A percentile compares a stretch with the other conserved stretches of the same genome.
These are phyloP conservation scores for Penicillium digitatum DNA, from an alignment of 2,329 filamentous ascomycete species.

Conservation along the genomic window DNA sequence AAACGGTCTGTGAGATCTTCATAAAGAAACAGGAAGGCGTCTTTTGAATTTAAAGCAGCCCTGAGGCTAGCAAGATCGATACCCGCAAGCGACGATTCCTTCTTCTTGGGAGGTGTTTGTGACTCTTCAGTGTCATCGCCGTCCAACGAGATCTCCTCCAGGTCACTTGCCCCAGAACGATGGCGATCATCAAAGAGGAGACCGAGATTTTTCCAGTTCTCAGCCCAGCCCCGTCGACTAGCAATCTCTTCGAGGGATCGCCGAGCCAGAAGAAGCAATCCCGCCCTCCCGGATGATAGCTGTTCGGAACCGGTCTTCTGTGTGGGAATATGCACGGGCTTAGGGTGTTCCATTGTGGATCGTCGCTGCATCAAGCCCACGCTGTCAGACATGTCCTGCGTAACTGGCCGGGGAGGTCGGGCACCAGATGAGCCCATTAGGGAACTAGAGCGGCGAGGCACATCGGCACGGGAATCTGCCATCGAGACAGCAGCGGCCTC, in stretches of 20 bases:
- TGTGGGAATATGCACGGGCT: conserved; percentile 40
- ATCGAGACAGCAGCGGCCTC: conserved; percentile 20
- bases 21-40: conserved; percentile 64
- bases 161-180: conserved; percentile 25
- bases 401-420: conserved; percentile 24
- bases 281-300: conserved; percentile 74
- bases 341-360: conserved; percentile 41
- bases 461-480: conserved; percentile 26
- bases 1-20: conserved; percentile 80
- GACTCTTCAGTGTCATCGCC: conserved; percentile 21
- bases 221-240: conserved; percentile 66
- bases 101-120: conserved; percentile 14
- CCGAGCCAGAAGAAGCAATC: conserved; percentile 74
- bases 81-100: conserved; percentile 39
- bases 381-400: conserved; percentile 32
- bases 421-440: conserved; percentile 20
- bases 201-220: conserved; percentile 65
- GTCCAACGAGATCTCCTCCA: conserved; percentile 38
- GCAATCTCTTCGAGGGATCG: conserved; percentile 74
- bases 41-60: conserved; percentile 58
- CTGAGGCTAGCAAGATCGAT: conserved; percentile 57
- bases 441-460: conserved; percentile 42
- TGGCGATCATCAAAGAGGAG: conserved; percentile 36
- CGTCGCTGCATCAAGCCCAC: conserved; percentile 38
- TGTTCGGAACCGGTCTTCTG: conserved; percentile 66